Evolutionary conservation across 257 asterid genomes (phyloP).

Genomic region (Verbena officinalis): DNA sequence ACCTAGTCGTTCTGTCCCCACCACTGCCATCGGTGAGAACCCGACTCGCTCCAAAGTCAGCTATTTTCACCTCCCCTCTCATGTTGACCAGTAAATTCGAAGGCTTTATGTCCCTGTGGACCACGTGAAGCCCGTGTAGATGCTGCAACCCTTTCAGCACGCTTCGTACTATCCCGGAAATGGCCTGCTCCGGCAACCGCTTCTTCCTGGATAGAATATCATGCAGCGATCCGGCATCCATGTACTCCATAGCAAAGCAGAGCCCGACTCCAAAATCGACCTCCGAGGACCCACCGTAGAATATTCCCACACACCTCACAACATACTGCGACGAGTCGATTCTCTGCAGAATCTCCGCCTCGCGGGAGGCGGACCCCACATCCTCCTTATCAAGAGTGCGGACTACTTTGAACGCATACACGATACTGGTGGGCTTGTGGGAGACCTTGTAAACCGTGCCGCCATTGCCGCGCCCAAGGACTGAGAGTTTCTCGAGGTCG

Average conservation of each 20-base stretch:
- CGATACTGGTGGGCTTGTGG: slow-evolving; percentile 31
- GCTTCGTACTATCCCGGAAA: slow-evolving; percentile 36
- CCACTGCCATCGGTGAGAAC: neutral
- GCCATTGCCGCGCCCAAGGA: slow-evolving; percentile 47
- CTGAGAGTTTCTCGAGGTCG: slow-evolving; percentile 39
- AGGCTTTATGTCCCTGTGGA: slow-evolving; percentile 59
- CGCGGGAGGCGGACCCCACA: slow-evolving; percentile 20
- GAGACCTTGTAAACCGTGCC: slow-evolving; percentile 57
- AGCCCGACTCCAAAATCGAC: slow-evolving; percentile 26
- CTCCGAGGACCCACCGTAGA: slow-evolving; percentile 36
- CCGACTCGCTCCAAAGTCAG: slow-evolving; percentile 51
- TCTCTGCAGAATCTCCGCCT: slow-evolving; percentile 40
- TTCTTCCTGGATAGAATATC: slow-evolving; percentile 29
- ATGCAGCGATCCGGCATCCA: slow-evolving; percentile 49
- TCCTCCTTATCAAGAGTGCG: slow-evolving; percentile 25
- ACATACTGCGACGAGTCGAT: slow-evolving; percentile 40
- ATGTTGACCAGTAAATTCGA: slow-evolving; percentile 47
- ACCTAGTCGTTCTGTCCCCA: neutral
- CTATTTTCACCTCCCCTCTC: slow-evolving; percentile 45
- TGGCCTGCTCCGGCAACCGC: slow-evolving; percentile 33
- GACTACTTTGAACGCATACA: slow-evolving; percentile 49
- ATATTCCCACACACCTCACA: slow-evolving; percentile 40
- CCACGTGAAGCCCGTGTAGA: slow-evolving; percentile 41
- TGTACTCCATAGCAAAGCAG: slow-evolving; percentile 50
- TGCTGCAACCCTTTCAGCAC: slow-evolving; percentile 48